Evolutionary conservation across 2,329 filamentous ascomycete species (phyloP).

Genomic region (Aspergillus sp.): DNA sequence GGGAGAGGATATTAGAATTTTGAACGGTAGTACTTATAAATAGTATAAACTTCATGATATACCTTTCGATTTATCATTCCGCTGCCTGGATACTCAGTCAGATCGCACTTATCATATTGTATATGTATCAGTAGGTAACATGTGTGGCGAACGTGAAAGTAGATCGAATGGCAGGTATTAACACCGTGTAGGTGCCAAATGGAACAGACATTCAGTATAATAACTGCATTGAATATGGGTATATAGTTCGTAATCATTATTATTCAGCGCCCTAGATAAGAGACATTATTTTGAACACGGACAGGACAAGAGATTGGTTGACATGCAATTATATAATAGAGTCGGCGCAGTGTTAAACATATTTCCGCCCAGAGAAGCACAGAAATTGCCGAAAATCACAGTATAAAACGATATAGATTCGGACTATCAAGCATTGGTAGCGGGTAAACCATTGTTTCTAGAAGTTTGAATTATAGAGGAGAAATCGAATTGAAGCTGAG

Average conservation of each 20-base stretch:
- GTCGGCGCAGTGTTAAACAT: neutral
- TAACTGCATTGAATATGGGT: neutral
- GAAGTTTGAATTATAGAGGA: slow-evolving; percentile 1
- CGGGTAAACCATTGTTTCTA: neutral
- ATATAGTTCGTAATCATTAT: neutral
- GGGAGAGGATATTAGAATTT: slow-evolving; percentile 58
- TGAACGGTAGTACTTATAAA: neutral
- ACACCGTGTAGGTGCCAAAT: neutral
- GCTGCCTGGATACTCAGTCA: too few relatives aligned
- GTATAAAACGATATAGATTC: neutral
- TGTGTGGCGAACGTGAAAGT: neutral
- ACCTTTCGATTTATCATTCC: too few relatives aligned
- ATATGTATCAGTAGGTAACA: neutral
- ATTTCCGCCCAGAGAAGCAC: neutral
- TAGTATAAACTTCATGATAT: too few relatives aligned
- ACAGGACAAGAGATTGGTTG: neutral
- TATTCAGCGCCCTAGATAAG: neutral
- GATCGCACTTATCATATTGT: too few relatives aligned
- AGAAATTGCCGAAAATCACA: neutral
- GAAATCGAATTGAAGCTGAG: slow-evolving; percentile 20
- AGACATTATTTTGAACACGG: neutral
- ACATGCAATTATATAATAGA: neutral
- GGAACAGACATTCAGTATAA: neutral
- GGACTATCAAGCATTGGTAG: neutral
- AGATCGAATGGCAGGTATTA: neutral